Evolutionary conservation across 108 stramenopile genomes (phyloP).

Genomic region (Pseudonitzschia multistriata): DNA sequence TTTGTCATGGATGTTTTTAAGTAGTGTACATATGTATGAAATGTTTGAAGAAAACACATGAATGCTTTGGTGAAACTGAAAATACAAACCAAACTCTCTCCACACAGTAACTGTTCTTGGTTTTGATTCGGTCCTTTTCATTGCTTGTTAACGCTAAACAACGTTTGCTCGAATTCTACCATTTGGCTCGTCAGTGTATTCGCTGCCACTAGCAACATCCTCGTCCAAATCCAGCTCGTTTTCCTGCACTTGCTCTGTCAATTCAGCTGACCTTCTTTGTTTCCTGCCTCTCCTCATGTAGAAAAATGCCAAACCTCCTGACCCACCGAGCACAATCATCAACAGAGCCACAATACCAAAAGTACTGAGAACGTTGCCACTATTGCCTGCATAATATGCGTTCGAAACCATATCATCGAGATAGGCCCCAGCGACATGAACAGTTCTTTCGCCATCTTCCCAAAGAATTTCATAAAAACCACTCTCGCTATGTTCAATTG

Average conservation of each 20-base stretch:
- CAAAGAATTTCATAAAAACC: slow-evolving; percentile 9
- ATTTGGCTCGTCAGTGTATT: background rate
- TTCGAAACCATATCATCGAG: slow-evolving; percentile 3
- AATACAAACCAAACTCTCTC: too few relatives aligned
- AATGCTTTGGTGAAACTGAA: too few relatives aligned
- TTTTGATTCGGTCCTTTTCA: background rate
- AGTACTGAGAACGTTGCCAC: background rate
- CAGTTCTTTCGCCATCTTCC: slow-evolving; percentile 5
- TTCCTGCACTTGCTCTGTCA: slow-evolving; percentile 6
- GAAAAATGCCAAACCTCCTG: background rate
- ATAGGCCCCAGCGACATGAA: background rate
- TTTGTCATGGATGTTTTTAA: too few relatives aligned
- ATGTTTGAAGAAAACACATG: too few relatives aligned
- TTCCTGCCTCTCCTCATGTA: background rate
- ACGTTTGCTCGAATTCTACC: background rate
- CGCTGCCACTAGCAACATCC: background rate
- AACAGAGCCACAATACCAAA: background rate
- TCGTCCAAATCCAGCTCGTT: slow-evolving; percentile 2
- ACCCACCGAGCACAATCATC: background rate
- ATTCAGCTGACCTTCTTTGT: background rate
- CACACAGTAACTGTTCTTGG: too few relatives aligned
- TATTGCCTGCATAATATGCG: background rate
- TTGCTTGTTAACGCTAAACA: background rate
- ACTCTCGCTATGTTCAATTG: background rate
- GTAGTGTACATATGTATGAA: too few relatives aligned